Percentiles rank a stretch among this genome's conserved stretches.
phyloP scores from a whole-genome alignment of 257 asterid species.

The Petunia secreta region DNA sequence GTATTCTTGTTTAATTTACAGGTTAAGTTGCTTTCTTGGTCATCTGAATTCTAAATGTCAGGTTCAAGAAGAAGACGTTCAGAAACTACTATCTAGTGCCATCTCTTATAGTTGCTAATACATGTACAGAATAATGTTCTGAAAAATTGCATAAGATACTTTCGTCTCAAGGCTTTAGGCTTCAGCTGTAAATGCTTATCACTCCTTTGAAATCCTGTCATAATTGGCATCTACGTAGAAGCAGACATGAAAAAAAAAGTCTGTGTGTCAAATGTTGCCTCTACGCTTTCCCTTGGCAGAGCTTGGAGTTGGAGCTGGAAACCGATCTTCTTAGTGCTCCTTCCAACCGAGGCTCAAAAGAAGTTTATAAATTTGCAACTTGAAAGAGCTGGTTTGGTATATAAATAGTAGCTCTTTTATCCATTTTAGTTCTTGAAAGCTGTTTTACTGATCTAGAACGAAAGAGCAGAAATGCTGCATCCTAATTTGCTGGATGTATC shows the following conservation, averaged over 20 bases:
- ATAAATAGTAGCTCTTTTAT: background rate
- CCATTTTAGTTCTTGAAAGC: background rate
- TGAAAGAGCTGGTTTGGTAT: background rate
- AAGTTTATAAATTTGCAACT: background rate
- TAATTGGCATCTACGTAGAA: background rate
- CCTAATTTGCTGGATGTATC: background rate
- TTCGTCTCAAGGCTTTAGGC: background rate
- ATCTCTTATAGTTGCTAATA: background rate
- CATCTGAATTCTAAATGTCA: slow-evolving; percentile 13
- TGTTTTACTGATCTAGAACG: background rate
- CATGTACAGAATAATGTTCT: background rate
- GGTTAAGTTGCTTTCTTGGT: background rate
- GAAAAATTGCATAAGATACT: background rate
- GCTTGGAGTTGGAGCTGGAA: background rate
- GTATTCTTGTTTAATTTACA: background rate
- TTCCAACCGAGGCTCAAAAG: background rate
- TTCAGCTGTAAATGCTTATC: slow-evolving; percentile 3
- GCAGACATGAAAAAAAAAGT: background rate
- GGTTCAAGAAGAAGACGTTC: background rate
- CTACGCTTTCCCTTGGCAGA: background rate
- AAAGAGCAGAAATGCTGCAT: background rate
- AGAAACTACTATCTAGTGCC: background rate
- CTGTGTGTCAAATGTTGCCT: background rate
- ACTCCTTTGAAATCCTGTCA: background rate
- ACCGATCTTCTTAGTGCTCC: background rate